phyloP scores from a whole-genome alignment of 306 rosid species.

The Acacia melanoxylon region DNA sequence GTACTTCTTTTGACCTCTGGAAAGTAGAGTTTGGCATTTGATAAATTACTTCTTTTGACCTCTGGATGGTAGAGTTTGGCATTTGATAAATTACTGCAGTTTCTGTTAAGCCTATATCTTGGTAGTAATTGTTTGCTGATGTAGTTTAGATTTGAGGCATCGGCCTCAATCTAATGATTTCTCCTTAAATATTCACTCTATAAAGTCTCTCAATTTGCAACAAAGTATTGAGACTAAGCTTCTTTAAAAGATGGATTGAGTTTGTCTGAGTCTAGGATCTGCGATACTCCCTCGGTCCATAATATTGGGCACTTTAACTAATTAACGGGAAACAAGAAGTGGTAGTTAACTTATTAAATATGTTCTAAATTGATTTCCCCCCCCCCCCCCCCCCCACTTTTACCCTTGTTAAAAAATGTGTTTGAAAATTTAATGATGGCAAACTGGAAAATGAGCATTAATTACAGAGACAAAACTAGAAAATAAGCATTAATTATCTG shows the following conservation, averaged over 20 bases:
- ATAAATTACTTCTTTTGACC: conserved; percentile 5
- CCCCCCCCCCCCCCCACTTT: too few relatives aligned
- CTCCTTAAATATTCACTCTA: neutral
- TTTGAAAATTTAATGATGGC: too few relatives aligned
- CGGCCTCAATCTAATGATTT: neutral
- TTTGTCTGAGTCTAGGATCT: neutral
- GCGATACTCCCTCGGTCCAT: neutral
- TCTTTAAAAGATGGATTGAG: neutral
- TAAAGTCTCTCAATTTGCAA: neutral
- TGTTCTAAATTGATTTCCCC: too few relatives aligned
- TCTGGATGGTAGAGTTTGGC: conserved; percentile 6
- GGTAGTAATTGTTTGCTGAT: conserved; percentile 2
- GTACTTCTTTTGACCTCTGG: neutral
- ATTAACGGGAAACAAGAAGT: too few relatives aligned
- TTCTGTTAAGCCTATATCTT: conserved; percentile 10
- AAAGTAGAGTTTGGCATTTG: neutral
- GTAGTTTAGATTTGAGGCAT: conserved; percentile 1
- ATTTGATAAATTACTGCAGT: conserved; percentile 2
- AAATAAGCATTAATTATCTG: too few relatives aligned
- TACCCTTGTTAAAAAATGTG: too few relatives aligned
- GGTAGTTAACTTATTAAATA: too few relatives aligned
- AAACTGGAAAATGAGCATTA: too few relatives aligned
- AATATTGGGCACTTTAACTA: too few relatives aligned
- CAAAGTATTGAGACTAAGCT: neutral
- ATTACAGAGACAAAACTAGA: too few relatives aligned